These are phyloP conservation scores for Colletotrichum falcatum DNA, from an alignment of 2,329 filamentous ascomycete genomes.

Conservation along the genomic window DNA sequence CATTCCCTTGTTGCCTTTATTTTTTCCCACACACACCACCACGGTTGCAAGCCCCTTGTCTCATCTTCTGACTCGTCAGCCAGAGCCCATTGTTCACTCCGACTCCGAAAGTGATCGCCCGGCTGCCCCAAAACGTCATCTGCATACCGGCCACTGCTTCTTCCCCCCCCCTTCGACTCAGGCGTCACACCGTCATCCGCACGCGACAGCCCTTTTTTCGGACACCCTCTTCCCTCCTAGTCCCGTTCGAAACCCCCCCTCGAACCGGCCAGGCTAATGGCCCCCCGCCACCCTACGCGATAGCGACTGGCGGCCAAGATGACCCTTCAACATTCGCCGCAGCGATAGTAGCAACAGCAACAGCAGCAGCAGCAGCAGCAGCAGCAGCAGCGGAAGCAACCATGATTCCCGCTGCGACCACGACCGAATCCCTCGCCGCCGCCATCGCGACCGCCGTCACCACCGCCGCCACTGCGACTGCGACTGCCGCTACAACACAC, in stretches of 20 bases:
- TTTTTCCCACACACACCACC: neutral
- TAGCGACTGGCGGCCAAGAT: conserved; percentile 38
- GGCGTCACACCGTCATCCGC: conserved; percentile 31
- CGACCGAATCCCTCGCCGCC: conserved; percentile 41
- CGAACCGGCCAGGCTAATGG: conserved; percentile 30
- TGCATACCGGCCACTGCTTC: conserved; percentile 28
- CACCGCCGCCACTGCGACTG: conserved; percentile 47
- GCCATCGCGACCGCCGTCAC: conserved; percentile 48
- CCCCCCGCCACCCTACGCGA: conserved; percentile 38
- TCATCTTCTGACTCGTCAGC: conserved; percentile 1
- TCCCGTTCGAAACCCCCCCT: conserved; percentile 13
- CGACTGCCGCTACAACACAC: conserved; percentile 44
- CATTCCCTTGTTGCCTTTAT: neutral
- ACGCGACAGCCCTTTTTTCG: conserved; percentile 22
- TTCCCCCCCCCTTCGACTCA: conserved; percentile 21
- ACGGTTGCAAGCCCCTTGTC: conserved; percentile 16
- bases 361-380: conserved; percentile 27
- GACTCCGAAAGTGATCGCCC: neutral
- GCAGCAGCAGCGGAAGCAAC: conserved; percentile 26
- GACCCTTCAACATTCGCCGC: conserved; percentile 32
- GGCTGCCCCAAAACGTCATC: conserved; percentile 36
- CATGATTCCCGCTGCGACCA: conserved; percentile 33
- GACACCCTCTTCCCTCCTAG: conserved; percentile 20
- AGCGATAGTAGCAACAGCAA: conserved; percentile 27
- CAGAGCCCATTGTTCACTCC: conserved; percentile 17